These are phyloP conservation scores for Elaeagnus macrophylla DNA, from an alignment of 306 rosid species.

Conservation along the genomic window DNA sequence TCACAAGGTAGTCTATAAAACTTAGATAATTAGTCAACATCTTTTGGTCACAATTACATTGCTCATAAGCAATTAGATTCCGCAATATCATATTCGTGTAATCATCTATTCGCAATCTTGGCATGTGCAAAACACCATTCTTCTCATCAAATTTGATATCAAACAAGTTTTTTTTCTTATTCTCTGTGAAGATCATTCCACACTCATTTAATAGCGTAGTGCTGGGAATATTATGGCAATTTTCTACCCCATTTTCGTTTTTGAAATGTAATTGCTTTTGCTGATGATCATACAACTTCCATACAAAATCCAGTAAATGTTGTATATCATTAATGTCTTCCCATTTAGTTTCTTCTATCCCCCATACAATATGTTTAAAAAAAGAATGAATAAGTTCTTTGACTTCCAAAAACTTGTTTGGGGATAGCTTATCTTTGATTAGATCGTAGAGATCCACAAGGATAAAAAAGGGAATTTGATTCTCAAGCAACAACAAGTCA, in stretches of 20 bases:
- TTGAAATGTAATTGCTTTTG: no score
- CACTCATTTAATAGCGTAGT: conserved; percentile 9
- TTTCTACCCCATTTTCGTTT: not conserved
- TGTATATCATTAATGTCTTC: no score
- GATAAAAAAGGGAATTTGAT: conserved; percentile 33
- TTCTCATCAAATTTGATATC: not conserved
- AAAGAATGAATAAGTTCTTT: not conserved
- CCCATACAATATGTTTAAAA: not conserved
- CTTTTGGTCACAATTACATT: no score
- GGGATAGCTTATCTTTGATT: not conserved
- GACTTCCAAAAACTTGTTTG: not conserved
- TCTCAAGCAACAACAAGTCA: conserved; percentile 28
- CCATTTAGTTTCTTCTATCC: no score
- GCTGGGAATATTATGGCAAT: conserved; percentile 13
- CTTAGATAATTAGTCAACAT: no score
- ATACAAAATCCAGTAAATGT: no score
- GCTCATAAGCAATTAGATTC: no score
- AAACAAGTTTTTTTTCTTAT: not conserved
- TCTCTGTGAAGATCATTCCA: not conserved
- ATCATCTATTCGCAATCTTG: conserved; percentile 9
- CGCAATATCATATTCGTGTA: no score
- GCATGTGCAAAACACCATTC: conserved; percentile 7
- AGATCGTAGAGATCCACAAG: not conserved
- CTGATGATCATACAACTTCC: no score
- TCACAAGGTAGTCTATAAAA: no score